Percentiles rank a stretch among this genome's conserved stretches.
phyloP scores from a whole-genome alignment of 768 basidiomycete genomes.

The Agaricus subrufescens region DNA sequence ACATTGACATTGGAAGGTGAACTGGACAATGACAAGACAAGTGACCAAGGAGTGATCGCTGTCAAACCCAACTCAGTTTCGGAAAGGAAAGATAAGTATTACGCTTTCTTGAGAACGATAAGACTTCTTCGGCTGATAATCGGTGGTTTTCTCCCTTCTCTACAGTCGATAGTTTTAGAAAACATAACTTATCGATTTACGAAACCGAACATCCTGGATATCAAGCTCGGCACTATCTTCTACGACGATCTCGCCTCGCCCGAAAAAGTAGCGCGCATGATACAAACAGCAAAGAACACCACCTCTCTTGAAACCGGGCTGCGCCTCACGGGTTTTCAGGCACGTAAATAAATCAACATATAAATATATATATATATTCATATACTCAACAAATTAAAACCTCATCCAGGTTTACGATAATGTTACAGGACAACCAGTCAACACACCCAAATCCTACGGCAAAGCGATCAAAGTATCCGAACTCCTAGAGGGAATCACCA shows the following conservation, averaged over 20 bases:
- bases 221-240: slow-evolving; percentile 91
- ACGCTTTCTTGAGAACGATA: not conserved
- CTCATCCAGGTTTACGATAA: slow-evolving; percentile 66
- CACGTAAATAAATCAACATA: slow-evolving; percentile 24
- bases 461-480: slow-evolving; percentile 64
- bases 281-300: slow-evolving; percentile 57
- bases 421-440: slow-evolving; percentile 44
- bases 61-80: slow-evolving; percentile 18
- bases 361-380: no score
- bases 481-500: slow-evolving; percentile 69
- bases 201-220: slow-evolving; percentile 84
- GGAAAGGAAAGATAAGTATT: slow-evolving; percentile 44
- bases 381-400: not conserved
- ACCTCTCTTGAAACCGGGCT: slow-evolving; percentile 78
- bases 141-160: slow-evolving; percentile 3
- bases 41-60: slow-evolving; percentile 16
- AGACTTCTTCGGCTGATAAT: not conserved
- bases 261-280: slow-evolving; percentile 81
- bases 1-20: slow-evolving; percentile 70
- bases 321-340: slow-evolving; percentile 88
- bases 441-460: slow-evolving; percentile 74
- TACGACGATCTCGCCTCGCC: slow-evolving; percentile 62
- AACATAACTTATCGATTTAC: slow-evolving; percentile 72
- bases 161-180: slow-evolving; percentile 79
- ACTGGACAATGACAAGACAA: slow-evolving; percentile 31